Evolutionary conservation across 305 asterid genomes (phyloP).

Genomic region (Fraxinus floribunda): DNA sequence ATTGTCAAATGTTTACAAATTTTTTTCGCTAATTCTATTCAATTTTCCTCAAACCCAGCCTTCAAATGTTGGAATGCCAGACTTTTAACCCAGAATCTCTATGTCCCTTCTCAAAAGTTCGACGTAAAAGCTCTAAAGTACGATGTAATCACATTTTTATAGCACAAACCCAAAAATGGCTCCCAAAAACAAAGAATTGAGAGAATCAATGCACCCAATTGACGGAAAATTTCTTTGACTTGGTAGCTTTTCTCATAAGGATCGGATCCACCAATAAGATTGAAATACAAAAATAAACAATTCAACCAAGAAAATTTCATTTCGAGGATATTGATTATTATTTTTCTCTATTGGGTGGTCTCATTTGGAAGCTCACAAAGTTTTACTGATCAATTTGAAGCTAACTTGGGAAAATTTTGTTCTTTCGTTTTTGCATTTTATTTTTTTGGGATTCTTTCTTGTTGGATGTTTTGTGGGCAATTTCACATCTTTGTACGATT

Average conservation of each 20-base stretch:
- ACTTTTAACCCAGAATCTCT: conserved; percentile 25
- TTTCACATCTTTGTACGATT: neutral
- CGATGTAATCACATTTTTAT: neutral
- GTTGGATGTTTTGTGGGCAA: conserved; percentile 2
- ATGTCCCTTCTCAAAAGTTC: conserved; percentile 26
- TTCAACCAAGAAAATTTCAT: conserved; percentile 28
- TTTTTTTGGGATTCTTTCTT: neutral
- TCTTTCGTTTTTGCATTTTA: neutral
- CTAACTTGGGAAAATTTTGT: neutral
- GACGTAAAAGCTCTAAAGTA: conserved; percentile 4
- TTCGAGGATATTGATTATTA: conserved; percentile 19
- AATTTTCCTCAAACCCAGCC: conserved; percentile 24
- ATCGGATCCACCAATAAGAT: conserved; percentile 30
- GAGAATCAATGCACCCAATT: conserved; percentile 19
- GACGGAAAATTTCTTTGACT: neutral
- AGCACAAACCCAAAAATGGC: conserved; percentile 16
- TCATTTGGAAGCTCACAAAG: neutral
- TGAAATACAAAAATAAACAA: conserved; percentile 13
- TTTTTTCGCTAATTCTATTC: conserved; percentile 19
- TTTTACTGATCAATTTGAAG: neutral
- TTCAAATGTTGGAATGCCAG: conserved; percentile 24
- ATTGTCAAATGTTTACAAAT: neutral
- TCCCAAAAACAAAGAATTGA: conserved; percentile 22
- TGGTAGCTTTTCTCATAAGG: conserved; percentile 16
- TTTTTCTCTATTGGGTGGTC: neutral